Base-by-base conservation (phyloP, 2,329 filamentous ascomycete species). In the Ceratocystiopsis sp. region DNA sequence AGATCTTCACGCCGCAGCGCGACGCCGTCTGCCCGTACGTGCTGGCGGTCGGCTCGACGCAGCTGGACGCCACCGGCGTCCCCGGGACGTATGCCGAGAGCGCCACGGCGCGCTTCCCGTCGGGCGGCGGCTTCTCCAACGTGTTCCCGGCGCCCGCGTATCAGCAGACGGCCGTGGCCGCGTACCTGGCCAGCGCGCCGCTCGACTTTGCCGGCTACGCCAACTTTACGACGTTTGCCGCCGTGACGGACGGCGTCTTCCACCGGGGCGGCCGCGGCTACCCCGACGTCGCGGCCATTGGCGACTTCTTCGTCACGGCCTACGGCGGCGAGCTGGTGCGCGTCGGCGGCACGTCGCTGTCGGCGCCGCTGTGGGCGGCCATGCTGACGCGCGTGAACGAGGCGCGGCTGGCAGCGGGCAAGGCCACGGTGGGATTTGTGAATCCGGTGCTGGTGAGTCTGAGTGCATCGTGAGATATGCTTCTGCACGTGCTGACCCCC, bases 381-480 rank as follows among this genome's bases (percentile, higher is more conserved):
- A 62, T 81, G 43, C 60, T 82, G 37, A 63, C 70, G 2, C 65
- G 81, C 3, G 60, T 81, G 45, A 81, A 82, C 50, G 75, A 80
- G 50, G 71, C 70, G 1, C 61, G 73, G 36, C 56, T 78, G n/a
- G 56, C 62, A 0, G 59, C 58, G 10, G 68, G 68, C 7, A 65
- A 69, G 52, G 51, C 49, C 11, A 53, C 58, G 2, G 47, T 65
- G 1, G 58, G 59, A 7, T 61, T 60, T 40, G 47, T 61, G 39
- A 59, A 61, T 45, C 58, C 58, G 1, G 47, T 46, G 1, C 38
- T 53, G 21, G 21, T 21, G 21, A 4, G 21, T 21, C n/a, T n/a
- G n/a, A n/a, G n/a, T n/a, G n/a, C n/a, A n/a, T n/a, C n/a, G n/a
- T n/a, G n/a, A n/a, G n/a, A n/a, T n/a, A n/a, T n/a, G n/a, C n/a